Conservation (phyloP, 495 filamentous ascomycete species). For the Achaetomiella virescens region DNA sequence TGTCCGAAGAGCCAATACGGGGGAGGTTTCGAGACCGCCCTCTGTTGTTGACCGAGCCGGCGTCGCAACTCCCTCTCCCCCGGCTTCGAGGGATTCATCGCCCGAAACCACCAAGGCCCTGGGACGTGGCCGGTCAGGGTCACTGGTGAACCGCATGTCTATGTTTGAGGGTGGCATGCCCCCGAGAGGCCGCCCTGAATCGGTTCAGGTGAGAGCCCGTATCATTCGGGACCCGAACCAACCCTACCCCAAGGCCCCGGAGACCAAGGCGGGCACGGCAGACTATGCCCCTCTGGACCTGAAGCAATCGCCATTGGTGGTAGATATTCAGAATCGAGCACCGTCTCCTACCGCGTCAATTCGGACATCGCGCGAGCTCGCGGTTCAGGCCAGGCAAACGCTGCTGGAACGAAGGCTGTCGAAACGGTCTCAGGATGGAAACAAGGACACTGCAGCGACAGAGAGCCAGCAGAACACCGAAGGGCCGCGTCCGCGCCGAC, state of each 20-base stretch:
- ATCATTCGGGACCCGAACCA: conserved; percentile 59
- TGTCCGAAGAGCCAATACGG: conserved; percentile 41
- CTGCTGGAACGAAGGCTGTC: conserved; percentile 36
- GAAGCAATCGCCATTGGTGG: conserved; percentile 64
- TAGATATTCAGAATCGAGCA: conserved; percentile 56
- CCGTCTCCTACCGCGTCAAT: conserved; percentile 12
- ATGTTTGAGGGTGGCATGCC: conserved; percentile 41
- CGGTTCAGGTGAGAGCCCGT: conserved; percentile 73
- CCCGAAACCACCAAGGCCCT: conserved; percentile 27
- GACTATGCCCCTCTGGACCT: conserved; percentile 51
- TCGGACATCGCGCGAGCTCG: conserved; percentile 12
- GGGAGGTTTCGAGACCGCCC: conserved; percentile 38
- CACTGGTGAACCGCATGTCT: conserved; percentile 40
- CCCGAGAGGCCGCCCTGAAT: conserved; percentile 50
- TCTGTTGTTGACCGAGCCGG: conserved; percentile 41
- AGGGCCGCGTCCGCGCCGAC: conserved; percentile 25
- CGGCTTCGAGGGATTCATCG: conserved; percentile 39
- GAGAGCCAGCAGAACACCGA: conserved; percentile 23
- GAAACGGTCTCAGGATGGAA: conserved; percentile 28
- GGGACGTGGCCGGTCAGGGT: conserved; percentile 36
- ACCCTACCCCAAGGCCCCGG: conserved; percentile 41
- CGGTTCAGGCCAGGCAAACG: conserved; percentile 23
- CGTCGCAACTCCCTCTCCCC: conserved; percentile 32
- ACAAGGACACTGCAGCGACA: conserved; percentile 13
- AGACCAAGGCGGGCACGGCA: conserved; percentile 29